phyloP scores from a whole-genome alignment of 306 rosid species.

The Cicer pinnatifidum region DNA sequence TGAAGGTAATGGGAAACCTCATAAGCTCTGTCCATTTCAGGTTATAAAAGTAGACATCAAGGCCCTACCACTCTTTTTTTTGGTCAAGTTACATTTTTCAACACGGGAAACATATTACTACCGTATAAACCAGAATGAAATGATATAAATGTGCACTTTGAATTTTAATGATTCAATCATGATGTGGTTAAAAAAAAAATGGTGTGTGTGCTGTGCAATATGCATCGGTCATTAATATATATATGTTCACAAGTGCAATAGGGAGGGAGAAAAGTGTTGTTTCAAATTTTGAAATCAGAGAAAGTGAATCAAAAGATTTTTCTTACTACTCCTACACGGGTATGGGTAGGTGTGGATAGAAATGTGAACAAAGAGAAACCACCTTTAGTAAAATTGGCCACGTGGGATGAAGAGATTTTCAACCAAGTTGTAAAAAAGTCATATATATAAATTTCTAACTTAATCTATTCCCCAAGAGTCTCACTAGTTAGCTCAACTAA shows the following conservation, averaged over 20 bases:
- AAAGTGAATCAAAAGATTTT: constrained; percentile 43
- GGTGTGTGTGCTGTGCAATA: constrained; percentile 48
- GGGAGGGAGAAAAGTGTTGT: constrained; percentile 52
- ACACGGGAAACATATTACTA: constrained; percentile 14
- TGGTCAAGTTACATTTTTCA: constrained; percentile 39
- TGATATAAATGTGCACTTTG: constrained; percentile 56
- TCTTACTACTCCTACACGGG: constrained; percentile 4
- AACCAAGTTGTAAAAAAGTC: constrained; percentile 44
- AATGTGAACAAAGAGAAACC: constrained; percentile 46
- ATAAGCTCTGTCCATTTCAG: constrained; percentile 45
- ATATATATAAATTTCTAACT: not conserved
- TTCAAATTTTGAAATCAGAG: constrained; percentile 86
- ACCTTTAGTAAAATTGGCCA: constrained; percentile 60
- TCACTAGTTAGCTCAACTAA: constrained; percentile 48
- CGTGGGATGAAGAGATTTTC: constrained; percentile 59
- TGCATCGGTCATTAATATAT: constrained; percentile 38
- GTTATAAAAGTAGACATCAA: constrained; percentile 42
- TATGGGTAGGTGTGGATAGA: constrained; percentile 56
- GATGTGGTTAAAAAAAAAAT: constrained; percentile 48
- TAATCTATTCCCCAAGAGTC: constrained; percentile 39
- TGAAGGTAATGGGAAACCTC: constrained; percentile 41
- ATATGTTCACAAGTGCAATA: constrained; percentile 44
- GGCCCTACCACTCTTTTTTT: constrained; percentile 45
- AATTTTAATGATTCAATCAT: constrained; percentile 72
- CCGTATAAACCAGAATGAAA: constrained; percentile 41